phyloP scores from a whole-genome alignment of 345 rosid species.

The Lenwebbia sp. region DNA sequence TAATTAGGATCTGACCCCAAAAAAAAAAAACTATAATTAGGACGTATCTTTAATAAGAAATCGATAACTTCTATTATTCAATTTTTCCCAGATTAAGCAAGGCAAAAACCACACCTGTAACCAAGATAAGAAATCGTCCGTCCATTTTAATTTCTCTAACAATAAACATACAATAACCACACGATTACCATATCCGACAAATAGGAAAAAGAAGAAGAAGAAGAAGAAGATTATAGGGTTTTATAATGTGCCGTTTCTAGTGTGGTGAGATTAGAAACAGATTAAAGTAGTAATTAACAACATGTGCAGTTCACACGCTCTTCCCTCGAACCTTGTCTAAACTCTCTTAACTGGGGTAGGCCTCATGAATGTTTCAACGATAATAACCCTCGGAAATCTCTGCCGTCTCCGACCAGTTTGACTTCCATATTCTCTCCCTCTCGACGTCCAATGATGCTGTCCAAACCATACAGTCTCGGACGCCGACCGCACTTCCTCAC shows the following conservation, averaged over 20 bases:
- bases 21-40: too few relatives aligned
- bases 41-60: too few relatives aligned
- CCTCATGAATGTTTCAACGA: not conserved
- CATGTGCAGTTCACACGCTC: not conserved
- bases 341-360: not conserved
- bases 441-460: not conserved
- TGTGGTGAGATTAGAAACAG: not conserved
- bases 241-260: not conserved
- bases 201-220: too few relatives aligned
- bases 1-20: not conserved
- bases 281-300: not conserved
- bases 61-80: not conserved
- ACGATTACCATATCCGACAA: not conserved
- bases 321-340: not conserved
- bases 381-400: not conserved
- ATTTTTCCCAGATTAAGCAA: not conserved
- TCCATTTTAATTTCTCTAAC: not conserved
- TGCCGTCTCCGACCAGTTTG: not conserved
- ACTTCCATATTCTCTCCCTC: not conserved
- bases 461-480: not conserved
- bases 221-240: not conserved
- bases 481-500: not conserved
- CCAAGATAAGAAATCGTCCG: not conserved
- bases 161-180: not conserved
- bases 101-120: not conserved